Evolutionary conservation across 768 basidiomycete species (phyloP).

Genomic region (Mycena amicta): DNA sequence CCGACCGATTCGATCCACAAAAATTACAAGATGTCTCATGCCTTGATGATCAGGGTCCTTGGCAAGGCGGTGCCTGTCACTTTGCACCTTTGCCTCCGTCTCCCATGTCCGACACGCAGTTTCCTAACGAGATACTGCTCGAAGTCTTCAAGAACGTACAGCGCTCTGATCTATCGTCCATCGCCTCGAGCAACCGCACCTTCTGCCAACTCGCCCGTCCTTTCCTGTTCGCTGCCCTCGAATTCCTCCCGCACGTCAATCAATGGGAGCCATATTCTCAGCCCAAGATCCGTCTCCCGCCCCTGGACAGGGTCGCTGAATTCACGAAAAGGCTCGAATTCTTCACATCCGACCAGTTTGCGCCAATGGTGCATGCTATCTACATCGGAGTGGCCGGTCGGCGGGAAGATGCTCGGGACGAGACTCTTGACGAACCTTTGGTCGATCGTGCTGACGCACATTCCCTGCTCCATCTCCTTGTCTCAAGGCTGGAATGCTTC

Average conservation of each 20-base stretch:
- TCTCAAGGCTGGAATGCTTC: not conserved
- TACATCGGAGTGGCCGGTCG: not conserved
- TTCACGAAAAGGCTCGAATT: not conserved
- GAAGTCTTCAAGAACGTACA: not conserved
- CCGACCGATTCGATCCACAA: too few relatives aligned
- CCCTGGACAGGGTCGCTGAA: not conserved
- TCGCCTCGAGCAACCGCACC: too few relatives aligned
- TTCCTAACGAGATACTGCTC: too few relatives aligned
- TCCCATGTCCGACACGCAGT: too few relatives aligned
- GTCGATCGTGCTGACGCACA: not conserved
- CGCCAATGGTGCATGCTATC: not conserved
- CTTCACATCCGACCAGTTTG: not conserved
- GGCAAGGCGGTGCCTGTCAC: too few relatives aligned
- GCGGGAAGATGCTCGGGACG: not conserved
- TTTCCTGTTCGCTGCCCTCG: not conserved
- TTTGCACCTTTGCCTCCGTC: too few relatives aligned
- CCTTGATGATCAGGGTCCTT: too few relatives aligned
- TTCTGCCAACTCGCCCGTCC: too few relatives aligned
- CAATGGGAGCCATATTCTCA: not conserved
- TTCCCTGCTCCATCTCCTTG: not conserved
- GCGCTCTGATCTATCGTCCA: not conserved
- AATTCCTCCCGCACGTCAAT: not conserved
- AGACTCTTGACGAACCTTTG: not conserved
- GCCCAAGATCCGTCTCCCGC: not conserved
- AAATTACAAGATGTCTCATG: too few relatives aligned